A percentile compares a stretch with the other conserved stretches of the same genome.
phyloP scores from a whole-genome alignment of 2,329 filamentous ascomycete genomes.

The Colletotrichum sp. region DNA sequence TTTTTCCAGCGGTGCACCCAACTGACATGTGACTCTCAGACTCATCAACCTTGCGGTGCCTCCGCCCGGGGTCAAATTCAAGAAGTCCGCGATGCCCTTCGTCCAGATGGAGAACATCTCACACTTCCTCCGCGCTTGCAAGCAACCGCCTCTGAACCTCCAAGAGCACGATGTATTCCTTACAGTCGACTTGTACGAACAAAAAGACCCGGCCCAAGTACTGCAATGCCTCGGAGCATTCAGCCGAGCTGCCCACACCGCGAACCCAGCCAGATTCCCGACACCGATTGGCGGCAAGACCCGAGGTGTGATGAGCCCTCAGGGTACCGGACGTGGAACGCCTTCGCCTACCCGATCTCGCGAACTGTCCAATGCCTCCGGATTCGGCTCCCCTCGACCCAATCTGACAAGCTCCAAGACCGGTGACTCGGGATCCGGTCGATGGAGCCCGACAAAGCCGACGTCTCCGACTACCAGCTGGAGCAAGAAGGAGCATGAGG shows the following conservation, averaged over 20 bases:
- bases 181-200: slow-evolving; percentile 94
- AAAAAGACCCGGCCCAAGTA: slow-evolving; percentile 95
- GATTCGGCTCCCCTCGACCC: slow-evolving; percentile 45
- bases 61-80: slow-evolving; percentile 84
- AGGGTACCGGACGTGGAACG: slow-evolving; percentile 59
- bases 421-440: slow-evolving; percentile 59
- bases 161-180: slow-evolving; percentile 95
- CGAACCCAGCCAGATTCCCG: slow-evolving; percentile 77
- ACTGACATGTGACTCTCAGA: slow-evolving; percentile 48
- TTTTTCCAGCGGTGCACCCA: not conserved
- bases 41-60: slow-evolving; percentile 82
- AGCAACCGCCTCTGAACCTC: slow-evolving; percentile 82
- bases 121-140: slow-evolving; percentile 89
- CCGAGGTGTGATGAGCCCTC: slow-evolving; percentile 66
- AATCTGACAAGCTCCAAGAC: slow-evolving; percentile 53
- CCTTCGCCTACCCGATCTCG: slow-evolving; percentile 56
- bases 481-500: slow-evolving; percentile 86
- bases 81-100: slow-evolving; percentile 93
- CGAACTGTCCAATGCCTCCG: slow-evolving; percentile 57
- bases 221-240: slow-evolving; percentile 92
- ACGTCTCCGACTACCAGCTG: slow-evolving; percentile 77
- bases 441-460: slow-evolving; percentile 69
- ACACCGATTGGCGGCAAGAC: slow-evolving; percentile 75
- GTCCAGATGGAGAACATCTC: slow-evolving; percentile 99
- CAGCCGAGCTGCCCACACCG: slow-evolving; percentile 80